Evolutionary conservation across 106 monocot species (phyloP).

Genomic region (Iris macrosiphon): DNA sequence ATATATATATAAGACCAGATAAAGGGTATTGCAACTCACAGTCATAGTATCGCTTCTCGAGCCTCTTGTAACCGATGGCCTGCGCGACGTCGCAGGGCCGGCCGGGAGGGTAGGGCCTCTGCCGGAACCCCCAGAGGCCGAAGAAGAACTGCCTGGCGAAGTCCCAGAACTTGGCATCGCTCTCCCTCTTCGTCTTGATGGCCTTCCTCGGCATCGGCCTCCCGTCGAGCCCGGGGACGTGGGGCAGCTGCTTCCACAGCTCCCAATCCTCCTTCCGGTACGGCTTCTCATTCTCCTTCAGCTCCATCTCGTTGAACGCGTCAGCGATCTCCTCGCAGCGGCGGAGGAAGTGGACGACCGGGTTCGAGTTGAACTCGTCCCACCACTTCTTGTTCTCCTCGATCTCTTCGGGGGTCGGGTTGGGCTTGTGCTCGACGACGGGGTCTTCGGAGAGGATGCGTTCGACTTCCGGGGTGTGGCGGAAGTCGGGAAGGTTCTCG

Average conservation of each 20-base stretch:
- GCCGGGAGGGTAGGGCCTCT: constrained; percentile 71
- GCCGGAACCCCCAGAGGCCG: constrained; percentile 76
- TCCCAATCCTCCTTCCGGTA: constrained; percentile 57
- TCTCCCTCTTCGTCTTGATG: constrained; percentile 61
- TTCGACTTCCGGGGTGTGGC: constrained; percentile 71
- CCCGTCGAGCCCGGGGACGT: constrained; percentile 63
- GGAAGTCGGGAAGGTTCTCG: constrained; percentile 58
- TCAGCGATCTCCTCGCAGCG: constrained; percentile 54
- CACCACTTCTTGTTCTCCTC: constrained; percentile 70
- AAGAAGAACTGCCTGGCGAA: constrained; percentile 84
- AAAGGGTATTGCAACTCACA: constrained; percentile 81
- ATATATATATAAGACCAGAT: too few species aligned
- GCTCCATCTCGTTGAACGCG: constrained; percentile 62
- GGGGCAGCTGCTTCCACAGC: constrained; percentile 65
- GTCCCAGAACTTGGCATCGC: constrained; percentile 82
- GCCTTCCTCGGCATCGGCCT: constrained; percentile 78
- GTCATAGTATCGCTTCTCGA: constrained; percentile 85
- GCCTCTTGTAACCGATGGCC: constrained; percentile 68
- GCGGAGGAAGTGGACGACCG: constrained; percentile 64
- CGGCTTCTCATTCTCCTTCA: constrained; percentile 65
- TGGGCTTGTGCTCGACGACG: constrained; percentile 37
- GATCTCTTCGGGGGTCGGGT: constrained; percentile 61
- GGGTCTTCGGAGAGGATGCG: constrained; percentile 58
- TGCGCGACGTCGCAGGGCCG: constrained; percentile 73
- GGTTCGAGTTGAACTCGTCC: constrained; percentile 50